Evolutionary conservation across 257 asterid species (phyloP), one percentile per base, ranked within the genome.

Genomic region (Solanum tacnaense): DNA sequence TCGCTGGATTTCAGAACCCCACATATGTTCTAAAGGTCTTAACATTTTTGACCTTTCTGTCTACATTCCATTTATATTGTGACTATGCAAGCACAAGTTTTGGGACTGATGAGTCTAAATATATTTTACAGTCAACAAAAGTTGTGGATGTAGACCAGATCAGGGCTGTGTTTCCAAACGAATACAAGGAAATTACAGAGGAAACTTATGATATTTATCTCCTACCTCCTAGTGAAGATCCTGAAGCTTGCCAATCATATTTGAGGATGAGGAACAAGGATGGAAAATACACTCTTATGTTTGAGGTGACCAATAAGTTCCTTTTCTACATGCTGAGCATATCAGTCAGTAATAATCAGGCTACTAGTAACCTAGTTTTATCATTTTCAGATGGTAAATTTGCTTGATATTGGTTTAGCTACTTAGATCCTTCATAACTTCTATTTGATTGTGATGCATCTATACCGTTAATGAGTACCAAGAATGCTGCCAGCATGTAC

Each of bases 211-310:
- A 97, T 84, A 97, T 97, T 74, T 97, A 94, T 94, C 99, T 97
- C 88, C 96, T 97, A 49, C 99, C 99, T 65, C 99, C 99, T 31
- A 98, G 99, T 67, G 99, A 97, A 92, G 99, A 97, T 92, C 99
- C 98, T 71, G 99, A 97, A 91, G 98, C 99, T 73, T 97, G 99
- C 87, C 99, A 97, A 88, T 97, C 99, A 9, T 97, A 97, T 92
- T 91, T 97, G 94, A 95, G 99, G 94, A 97, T 97, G 99, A 93
- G 99, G 93, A 96, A 96, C 90, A 92, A 94, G 89, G 99, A 97
- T 86, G 99, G 99, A 58, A 97, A 94, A 90, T 97, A 97, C 93
- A 97, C 91, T 92, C 99, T 97, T 91, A 97, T 97, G 99, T 97
- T 97, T 92, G 99, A 97, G 99, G 99, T 97, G 95, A 38, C 71